phyloP scores from a whole-genome alignment of 1,284 basidiomycete species.

The Prillingera fragicola region DNA sequence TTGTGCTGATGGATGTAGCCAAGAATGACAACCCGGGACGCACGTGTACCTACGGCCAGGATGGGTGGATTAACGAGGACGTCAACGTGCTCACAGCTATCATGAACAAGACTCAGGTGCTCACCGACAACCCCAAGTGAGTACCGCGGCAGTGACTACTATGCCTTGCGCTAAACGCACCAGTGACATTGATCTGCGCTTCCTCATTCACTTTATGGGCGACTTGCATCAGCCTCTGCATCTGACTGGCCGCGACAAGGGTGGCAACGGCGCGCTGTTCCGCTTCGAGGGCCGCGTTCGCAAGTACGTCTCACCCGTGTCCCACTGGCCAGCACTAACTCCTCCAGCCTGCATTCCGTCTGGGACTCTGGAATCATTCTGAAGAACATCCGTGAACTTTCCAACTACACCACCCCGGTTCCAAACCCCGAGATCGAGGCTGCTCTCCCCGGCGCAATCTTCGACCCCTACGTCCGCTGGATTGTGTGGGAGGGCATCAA shows the following conservation, averaged over 20 bases:
- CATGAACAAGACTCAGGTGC: slow-evolving; percentile 59
- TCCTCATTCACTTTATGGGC: slow-evolving; percentile 83
- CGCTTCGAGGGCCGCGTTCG: slow-evolving; percentile 58
- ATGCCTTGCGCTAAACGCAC: slow-evolving; percentile 3
- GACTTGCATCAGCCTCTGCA: slow-evolving; percentile 90
- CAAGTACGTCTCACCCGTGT: slow-evolving; percentile 27
- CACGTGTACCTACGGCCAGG: slow-evolving; percentile 67
- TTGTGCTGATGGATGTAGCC: slow-evolving; percentile 19
- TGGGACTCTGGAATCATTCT: slow-evolving; percentile 81
- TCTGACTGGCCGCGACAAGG: slow-evolving; percentile 73
- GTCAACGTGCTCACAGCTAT: slow-evolving; percentile 70
- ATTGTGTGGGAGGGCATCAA: slow-evolving; percentile 77
- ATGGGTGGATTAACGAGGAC: slow-evolving; percentile 65
- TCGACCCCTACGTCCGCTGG: slow-evolving; percentile 80
- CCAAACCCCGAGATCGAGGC: slow-evolving; percentile 61
- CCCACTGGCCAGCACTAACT: too few species aligned
- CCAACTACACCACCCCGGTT: slow-evolving; percentile 69
- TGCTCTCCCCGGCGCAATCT: slow-evolving; percentile 70
- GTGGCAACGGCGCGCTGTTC: slow-evolving; percentile 72
- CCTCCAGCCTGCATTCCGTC: slow-evolving; percentile 69
- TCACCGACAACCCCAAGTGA: slow-evolving; percentile 41
- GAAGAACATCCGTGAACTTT: slow-evolving; percentile 66
- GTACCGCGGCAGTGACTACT: slow-evolving; percentile 1
- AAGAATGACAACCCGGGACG: slow-evolving; percentile 64
- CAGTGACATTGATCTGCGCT: slow-evolving; percentile 65